Conservation (phyloP, 371 early-diverging fungal genomes). For the Lichtheimia ramosa region DNA sequence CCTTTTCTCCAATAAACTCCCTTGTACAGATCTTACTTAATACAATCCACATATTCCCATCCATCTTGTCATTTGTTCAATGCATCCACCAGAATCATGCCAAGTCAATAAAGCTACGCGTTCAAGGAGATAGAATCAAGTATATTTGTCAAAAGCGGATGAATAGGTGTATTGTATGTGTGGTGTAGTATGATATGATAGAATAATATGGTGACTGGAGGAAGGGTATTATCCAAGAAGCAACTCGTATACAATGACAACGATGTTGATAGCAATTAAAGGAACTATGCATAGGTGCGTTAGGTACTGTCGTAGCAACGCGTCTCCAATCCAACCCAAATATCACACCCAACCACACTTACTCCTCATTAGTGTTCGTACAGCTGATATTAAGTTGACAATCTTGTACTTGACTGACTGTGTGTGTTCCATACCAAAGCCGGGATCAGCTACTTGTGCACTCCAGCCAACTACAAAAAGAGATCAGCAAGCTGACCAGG, state of each 20-base stretch:
- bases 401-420: conserved; percentile 79
- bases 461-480: conserved; percentile 60
- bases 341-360: conserved; percentile 24
- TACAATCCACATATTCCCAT: not conserved
- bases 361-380: conserved; percentile 91
- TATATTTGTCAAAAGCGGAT: not conserved
- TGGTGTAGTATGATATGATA: not conserved
- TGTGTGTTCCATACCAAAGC: conserved; percentile 66
- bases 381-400: conserved; percentile 88
- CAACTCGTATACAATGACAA: conserved; percentile 86
- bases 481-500: not conserved
- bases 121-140: not conserved
- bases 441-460: conserved; percentile 58
- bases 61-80: too few species aligned
- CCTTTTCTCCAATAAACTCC: conserved; percentile 1
- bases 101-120: too few species aligned
- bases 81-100: too few species aligned
- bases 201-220: not conserved
- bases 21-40: not conserved
- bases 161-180: not conserved
- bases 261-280: conserved; percentile 76
- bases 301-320: not conserved
- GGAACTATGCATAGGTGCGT: conserved; percentile 65
- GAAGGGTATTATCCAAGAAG: conserved; percentile 69
- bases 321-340: not conserved